phyloP scores from a whole-genome alignment of 179 eudicot genomes.

The Silene vulgaris region DNA sequence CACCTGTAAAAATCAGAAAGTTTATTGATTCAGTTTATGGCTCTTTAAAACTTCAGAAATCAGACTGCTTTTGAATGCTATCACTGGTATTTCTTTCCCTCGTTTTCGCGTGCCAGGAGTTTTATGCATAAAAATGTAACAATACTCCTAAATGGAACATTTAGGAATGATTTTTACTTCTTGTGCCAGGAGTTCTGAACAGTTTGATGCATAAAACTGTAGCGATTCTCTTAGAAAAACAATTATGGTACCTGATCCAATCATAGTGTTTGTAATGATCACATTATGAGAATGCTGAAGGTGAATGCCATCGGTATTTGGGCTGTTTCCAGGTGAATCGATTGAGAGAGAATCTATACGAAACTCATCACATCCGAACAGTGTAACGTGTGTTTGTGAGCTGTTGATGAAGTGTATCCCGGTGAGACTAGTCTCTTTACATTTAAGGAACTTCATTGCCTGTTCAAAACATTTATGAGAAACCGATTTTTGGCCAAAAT shows the following conservation, averaged over 20 bases:
- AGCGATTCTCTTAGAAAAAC: too few relatives aligned
- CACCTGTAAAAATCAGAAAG: conserved; percentile 30
- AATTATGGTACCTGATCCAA: conserved; percentile 35
- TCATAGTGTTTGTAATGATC: conserved; percentile 27
- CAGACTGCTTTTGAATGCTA: neutral
- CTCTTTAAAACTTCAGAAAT: conserved; percentile 1
- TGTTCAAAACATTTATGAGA: conserved; percentile 19
- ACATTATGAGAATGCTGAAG: conserved; percentile 32
- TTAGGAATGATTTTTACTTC: neutral
- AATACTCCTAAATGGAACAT: neutral
- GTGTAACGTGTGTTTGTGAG: conserved; percentile 52
- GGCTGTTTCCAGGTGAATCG: conserved; percentile 44
- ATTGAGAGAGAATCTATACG: conserved; percentile 31
- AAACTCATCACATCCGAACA: conserved; percentile 32
- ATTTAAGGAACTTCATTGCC: conserved; percentile 50
- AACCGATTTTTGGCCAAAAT: neutral
- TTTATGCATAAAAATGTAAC: neutral
- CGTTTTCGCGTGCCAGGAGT: neutral
- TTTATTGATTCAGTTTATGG: neutral
- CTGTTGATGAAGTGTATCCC: conserved; percentile 40
- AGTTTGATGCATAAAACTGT: neutral
- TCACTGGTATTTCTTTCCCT: neutral
- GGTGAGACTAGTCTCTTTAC: conserved; percentile 42
- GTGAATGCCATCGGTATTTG: conserved; percentile 55
- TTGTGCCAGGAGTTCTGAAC: neutral